A percentile compares a stretch with the other conserved stretches of the same genome.
Evolutionary conservation across 495 filamentous ascomycete species (phyloP).

Genomic region (Neurospora pannonica): DNA sequence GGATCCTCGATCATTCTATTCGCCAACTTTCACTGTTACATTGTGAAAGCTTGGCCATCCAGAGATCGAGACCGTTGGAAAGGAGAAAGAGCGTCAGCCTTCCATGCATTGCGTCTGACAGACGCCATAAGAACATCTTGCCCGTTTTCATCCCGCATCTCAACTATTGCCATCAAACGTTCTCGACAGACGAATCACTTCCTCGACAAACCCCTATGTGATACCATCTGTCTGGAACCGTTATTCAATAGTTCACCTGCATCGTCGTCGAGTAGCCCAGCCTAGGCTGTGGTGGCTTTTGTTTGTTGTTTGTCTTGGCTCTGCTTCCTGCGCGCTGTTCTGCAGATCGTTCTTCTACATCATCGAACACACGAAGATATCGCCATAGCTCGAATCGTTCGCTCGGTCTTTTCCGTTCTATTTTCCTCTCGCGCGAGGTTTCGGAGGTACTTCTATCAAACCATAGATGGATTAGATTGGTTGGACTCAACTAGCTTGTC

Average conservation of each 20-base stretch:
- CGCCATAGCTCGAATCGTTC: neutral
- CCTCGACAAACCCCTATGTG: neutral
- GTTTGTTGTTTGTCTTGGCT: neutral
- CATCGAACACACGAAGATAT: neutral
- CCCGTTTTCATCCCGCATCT: neutral
- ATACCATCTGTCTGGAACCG: neutral
- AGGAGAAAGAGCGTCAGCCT: neutral
- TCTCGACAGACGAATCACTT: neutral
- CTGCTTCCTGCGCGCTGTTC: neutral
- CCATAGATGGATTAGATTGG: neutral
- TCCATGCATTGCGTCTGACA: neutral
- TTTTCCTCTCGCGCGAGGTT: neutral
- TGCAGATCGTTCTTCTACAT: too few species aligned
- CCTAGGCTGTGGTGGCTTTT: neutral
- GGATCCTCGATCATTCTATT: neutral
- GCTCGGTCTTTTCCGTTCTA: neutral
- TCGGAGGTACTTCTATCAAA: neutral
- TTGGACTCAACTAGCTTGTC: neutral
- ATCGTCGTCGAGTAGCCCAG: neutral
- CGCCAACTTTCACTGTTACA: neutral
- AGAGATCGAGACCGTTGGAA: neutral
- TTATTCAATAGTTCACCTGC: neutral
- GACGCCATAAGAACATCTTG: neutral
- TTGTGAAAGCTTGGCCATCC: neutral
- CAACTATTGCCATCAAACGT: neutral